Evolutionary conservation across 164 flowering plant species (phyloP), one percentile per base, ranked within the genome.

Genomic region (Warburgia ugandensis): DNA sequence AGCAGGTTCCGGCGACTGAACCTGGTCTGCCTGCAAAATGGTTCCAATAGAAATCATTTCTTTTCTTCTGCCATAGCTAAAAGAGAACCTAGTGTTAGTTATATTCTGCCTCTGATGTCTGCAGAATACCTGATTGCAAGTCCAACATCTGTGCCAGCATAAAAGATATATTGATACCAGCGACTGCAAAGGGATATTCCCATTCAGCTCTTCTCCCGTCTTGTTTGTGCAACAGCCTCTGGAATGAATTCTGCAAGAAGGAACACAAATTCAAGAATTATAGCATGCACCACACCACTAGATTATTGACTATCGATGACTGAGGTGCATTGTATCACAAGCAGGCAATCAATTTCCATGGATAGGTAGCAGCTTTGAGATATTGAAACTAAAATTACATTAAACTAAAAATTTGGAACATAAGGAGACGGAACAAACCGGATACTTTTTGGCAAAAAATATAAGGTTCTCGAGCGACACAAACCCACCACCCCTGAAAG

Each of bases 151-250:
- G 91, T 13, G 61, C 74, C 62, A 83, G 56, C 84, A 79, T 77
- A 48, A 83, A 86, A 2, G 95, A 86, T 51, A 86, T 66, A 62
- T 86, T 86, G 56, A 86, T 71, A 43, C 65, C 53, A 27, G 65
- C 98, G 31, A 85, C 95, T 54, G 96, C 94, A 70, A 91, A 91
- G 2, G 98, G 98, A 62, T 91, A 90, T 62, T 86, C 97, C 95
- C 95, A 86, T 43, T 86, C 95, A 17, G 97, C 83, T 67, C 95
- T 78, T 5, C 33, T 68, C 52, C 95, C 97, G 38, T 82, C 86
- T 64, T 71, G 56, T 55, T 86, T 90, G 69, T 76, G 79, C 74
- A 90, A 65, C 70, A 90, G 65, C 48, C 77, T 76, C 55, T 82
- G 95, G 59, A 84, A 90, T 13, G 86, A 62, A 13, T 72, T 84